Base-by-base conservation (phyloP, 202 grass and related monocot species). In the Eragrostis tef region DNA sequence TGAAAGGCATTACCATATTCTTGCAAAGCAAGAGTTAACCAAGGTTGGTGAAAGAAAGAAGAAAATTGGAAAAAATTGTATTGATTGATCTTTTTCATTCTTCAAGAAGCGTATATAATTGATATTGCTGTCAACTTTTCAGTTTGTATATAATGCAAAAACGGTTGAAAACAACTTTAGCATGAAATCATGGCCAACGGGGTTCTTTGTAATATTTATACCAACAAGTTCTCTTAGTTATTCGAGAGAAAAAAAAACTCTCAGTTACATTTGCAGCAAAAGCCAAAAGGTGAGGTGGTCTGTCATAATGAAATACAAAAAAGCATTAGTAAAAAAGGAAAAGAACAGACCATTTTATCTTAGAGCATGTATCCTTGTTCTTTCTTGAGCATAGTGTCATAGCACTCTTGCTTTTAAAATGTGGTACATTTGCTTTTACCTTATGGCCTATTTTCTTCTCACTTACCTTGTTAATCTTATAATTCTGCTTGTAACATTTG, bases 1-100 rank as follows among this genome's bases (percentile, higher is more conserved):
- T 74, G 96, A 99, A 67, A 87, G 90, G 0, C 96, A 99, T 75
- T 99, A 96, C 77, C 96, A 99, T 87, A 89, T 99, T 91, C 93
- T 99, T 87, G 93, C 89, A 64, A 95, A 91, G 71, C 87, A 99
- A 93, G 96, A 95, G 71, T 78, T 95, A 81, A 99, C 96, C 63
- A 95, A 99, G 96, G 93, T 99, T 68, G 34, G 82, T 83, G 51
- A 70, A 84, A 74, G 46, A 39, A 79, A 73, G 13, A 53, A 9
- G 43, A 80, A 81, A 42, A 48, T 81, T 47, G 74, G 68, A 59
- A 53, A 49, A 80, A 78, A 52, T 65, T 77, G 26, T 36, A 31
- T 50, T 53, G 17, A 52, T 53, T 47, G 41, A 73, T 72, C 14
- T 57, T 75, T 64, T 77, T 31, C 12, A 29, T 61, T 39, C 6